These are phyloP conservation scores for Russula foetens DNA, from an alignment of 768 basidiomycete genomes.

Conservation along the genomic window DNA sequence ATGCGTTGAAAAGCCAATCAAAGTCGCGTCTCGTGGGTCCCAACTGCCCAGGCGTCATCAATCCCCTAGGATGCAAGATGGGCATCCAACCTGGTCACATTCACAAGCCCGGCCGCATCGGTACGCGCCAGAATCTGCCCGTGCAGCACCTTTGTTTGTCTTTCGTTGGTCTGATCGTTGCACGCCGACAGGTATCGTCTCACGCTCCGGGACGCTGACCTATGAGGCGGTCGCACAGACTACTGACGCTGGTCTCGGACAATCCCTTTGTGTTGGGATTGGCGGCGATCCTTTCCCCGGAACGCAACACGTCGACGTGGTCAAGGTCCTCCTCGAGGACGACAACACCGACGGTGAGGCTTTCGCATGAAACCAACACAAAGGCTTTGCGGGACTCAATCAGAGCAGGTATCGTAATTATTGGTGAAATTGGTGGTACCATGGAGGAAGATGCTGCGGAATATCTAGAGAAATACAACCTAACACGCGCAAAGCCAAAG, in stretches of 20 bases:
- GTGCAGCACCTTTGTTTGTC: not conserved
- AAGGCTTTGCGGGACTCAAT: conserved; percentile 7
- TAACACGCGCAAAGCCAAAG: conserved; percentile 77
- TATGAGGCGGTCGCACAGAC: conserved; percentile 99
- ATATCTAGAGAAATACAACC: conserved; percentile 89
- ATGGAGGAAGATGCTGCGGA: conserved; percentile 99
- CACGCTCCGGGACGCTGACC: conserved; percentile 91
- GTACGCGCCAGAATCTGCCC: conserved; percentile 33
- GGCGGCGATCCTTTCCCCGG: conserved; percentile 97
- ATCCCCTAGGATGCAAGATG: conserved; percentile 97
- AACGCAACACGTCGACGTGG: conserved; percentile 89
- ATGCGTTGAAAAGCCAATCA: conserved; percentile 89
- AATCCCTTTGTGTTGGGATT: conserved; percentile 94
- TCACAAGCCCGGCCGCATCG: conserved; percentile 93
- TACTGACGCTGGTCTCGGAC: conserved; percentile 90
- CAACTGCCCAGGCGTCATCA: conserved; percentile 98
- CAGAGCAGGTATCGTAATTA: conserved; percentile 79
- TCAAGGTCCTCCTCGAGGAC: conserved; percentile 95
- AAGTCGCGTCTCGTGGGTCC: conserved; percentile 95
- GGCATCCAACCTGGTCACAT: conserved; percentile 98
- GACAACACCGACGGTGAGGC: conserved; percentile 77
- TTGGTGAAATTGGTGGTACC: conserved; percentile 97
- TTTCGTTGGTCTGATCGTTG: not conserved
- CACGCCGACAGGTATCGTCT: conserved; percentile 72
- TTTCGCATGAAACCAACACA: not conserved